Evolutionary conservation across 306 rosid genomes (phyloP), one percentile per base, ranked within the genome.

Genomic region (Quercus suber): DNA sequence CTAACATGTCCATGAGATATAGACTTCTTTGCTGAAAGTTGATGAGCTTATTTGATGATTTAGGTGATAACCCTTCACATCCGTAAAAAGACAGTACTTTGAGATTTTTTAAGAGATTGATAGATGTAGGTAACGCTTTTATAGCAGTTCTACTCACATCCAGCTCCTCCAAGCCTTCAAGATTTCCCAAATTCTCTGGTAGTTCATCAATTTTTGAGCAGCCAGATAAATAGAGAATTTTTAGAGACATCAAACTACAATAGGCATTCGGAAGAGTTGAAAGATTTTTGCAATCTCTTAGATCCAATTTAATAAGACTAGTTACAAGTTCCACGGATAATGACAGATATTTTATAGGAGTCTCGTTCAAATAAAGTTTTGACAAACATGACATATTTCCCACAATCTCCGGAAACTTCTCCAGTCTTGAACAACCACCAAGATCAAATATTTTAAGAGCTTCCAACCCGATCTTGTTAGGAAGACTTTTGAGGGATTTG

Each of bases 81-180:
- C 43, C 0, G 0, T 1, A 0, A 37, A 37, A 0, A 37, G 0
- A 0, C 10, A 37, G 10, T 1, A 0, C 0, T 7, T 37, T 7
- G 0, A 37, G 10, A 37, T 37, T 6, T 6, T 35, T 37, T 37
- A 37, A 6, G 10, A 7, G 43, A 37, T 0, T 6, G 0, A 37
- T 6, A 7, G 43, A 37, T 7, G 43, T 0, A 37, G 43, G 43
- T 7, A 37, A 0, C 0, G 0, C 10, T 37, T 37, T 37, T 37
- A 37, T 37, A 37, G 43, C 43, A 37, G 43, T 25, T 25, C 27
- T 2, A 25, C 27, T 25, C 1, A 1, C 27, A 2, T 25, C 27
- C 1, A 25, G 27, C 1, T 25, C 27, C 27, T 25, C 27, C 27
- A 25, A 25, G 27, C 27, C 27, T 25, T 25, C 27, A 2, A 25